A percentile compares a stretch with the other conserved stretches of the same genome.
Evolutionary conservation across 73 alveolate genomes (phyloP).

Genomic region (Paramecium tetraurelia): DNA sequence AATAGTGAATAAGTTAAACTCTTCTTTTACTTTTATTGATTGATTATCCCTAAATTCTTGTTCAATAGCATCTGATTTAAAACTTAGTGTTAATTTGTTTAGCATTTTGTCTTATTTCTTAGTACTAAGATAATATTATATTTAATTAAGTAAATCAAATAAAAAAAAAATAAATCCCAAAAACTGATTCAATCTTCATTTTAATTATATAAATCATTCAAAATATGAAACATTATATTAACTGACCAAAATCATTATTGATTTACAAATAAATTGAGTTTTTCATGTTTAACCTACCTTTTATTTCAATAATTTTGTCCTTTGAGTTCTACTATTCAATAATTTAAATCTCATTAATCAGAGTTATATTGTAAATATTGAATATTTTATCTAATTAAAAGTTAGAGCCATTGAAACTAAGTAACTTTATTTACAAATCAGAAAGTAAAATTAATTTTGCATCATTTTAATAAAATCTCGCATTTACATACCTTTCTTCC

Average conservation of each 20-base stretch:
- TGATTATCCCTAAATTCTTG: not conserved
- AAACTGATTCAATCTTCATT: not conserved
- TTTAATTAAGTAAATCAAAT: not conserved
- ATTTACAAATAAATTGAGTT: not conserved
- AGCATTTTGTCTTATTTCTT: not conserved
- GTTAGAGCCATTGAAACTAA: not conserved
- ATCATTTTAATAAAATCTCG: not conserved
- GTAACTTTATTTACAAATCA: not conserved
- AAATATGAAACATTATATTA: not conserved
- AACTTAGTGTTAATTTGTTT: not conserved
- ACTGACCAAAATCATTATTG: not conserved
- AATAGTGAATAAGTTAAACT: not conserved
- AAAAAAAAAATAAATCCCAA: not conserved
- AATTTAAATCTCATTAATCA: not conserved
- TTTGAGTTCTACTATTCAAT: not conserved
- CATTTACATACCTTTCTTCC: not conserved
- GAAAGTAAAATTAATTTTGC: not conserved
- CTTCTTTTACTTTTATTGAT: not conserved
- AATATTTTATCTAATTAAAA: not conserved
- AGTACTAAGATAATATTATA: not conserved
- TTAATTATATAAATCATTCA: not conserved
- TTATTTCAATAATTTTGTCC: not conserved
- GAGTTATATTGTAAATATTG: not conserved
- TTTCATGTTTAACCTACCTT: not conserved
- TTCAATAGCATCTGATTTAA: not conserved